Percentiles rank a stretch among this genome's conserved stretches.
phyloP scores from a whole-genome alignment of 1,284 basidiomycete genomes.

The Rhodotorula sp. region DNA sequence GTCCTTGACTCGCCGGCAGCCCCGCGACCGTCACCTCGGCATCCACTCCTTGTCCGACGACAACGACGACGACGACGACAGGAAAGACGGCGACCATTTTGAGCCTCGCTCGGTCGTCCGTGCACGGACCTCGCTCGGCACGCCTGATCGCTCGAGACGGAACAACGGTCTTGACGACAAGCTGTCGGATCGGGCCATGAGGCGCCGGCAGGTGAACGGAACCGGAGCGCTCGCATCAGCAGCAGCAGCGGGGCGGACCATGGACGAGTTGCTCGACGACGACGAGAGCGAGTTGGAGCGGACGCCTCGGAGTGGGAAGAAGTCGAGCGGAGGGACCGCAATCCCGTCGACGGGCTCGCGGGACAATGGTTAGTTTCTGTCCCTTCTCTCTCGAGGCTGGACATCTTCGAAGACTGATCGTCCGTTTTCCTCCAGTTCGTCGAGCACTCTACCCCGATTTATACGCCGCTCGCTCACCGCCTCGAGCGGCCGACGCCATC shows the following conservation, averaged over 20 bases:
- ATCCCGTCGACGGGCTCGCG: not conserved
- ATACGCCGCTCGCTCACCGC: not conserved
- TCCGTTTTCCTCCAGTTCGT: too few species aligned
- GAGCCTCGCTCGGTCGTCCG: too few species aligned
- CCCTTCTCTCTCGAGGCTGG: not conserved
- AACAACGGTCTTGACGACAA: too few species aligned
- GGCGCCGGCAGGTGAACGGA: not conserved
- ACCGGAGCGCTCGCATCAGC: not conserved
- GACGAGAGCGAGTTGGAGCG: conserved; percentile 3
- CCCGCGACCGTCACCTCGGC: too few species aligned
- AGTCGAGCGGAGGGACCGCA: conserved; percentile 5
- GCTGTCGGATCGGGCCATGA: too few species aligned
- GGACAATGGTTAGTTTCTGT: not conserved
- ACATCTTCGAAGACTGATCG: not conserved
- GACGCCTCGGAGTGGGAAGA: conserved; percentile 20
- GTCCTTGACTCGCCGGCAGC: too few species aligned
- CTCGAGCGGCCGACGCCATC: not conserved
- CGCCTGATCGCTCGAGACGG: too few species aligned
- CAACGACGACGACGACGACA: too few species aligned
- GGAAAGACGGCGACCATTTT: too few species aligned
- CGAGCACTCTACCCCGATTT: too few species aligned
- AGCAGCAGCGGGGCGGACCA: not conserved
- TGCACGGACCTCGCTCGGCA: not conserved
- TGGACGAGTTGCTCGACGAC: not conserved
- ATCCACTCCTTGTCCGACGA: too few species aligned